Conservation (phyloP, 1,284 basidiomycete species). For the Melampsora larici-populina region DNA sequence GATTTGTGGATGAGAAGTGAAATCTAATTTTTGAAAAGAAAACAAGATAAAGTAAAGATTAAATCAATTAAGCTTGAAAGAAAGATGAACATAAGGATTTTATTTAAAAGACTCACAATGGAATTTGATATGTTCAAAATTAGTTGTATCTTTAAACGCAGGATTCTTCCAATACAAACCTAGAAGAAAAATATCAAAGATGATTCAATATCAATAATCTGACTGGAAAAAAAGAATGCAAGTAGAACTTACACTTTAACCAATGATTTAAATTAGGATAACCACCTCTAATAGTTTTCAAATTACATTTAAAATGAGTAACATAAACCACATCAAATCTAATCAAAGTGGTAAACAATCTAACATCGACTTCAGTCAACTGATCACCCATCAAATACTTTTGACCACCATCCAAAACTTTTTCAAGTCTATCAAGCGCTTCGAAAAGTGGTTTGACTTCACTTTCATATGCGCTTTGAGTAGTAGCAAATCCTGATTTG, state of each 20-base stretch:
- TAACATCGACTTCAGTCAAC: conserved; percentile 85
- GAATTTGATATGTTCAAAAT: too few species aligned
- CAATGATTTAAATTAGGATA: conserved; percentile 75
- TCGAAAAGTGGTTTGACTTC: conserved; percentile 67
- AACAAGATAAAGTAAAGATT: too few species aligned
- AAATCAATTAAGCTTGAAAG: too few species aligned
- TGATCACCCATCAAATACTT: conserved; percentile 75
- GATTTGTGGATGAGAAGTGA: too few species aligned
- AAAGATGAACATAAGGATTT: too few species aligned
- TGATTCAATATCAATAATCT: too few species aligned
- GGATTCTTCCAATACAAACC: too few species aligned
- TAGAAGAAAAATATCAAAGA: too few species aligned
- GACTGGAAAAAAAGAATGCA: too few species aligned
- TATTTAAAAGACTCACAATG: too few species aligned
- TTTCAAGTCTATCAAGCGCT: conserved; percentile 76
- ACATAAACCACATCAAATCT: conserved; percentile 78
- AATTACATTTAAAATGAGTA: conserved; percentile 90
- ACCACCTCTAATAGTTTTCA: conserved; percentile 64
- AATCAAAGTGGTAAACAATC: conserved; percentile 65
- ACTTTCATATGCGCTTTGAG: conserved; percentile 74
- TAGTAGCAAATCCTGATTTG: conserved; percentile 80
- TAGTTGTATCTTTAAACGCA: too few species aligned
- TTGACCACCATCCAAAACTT: conserved; percentile 67
- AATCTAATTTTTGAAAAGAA: too few species aligned
- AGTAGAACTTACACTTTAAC: neutral